Evolutionary conservation across 2,329 filamentous ascomycete species (phyloP).

Genomic region (Clathrospora elynae): DNA sequence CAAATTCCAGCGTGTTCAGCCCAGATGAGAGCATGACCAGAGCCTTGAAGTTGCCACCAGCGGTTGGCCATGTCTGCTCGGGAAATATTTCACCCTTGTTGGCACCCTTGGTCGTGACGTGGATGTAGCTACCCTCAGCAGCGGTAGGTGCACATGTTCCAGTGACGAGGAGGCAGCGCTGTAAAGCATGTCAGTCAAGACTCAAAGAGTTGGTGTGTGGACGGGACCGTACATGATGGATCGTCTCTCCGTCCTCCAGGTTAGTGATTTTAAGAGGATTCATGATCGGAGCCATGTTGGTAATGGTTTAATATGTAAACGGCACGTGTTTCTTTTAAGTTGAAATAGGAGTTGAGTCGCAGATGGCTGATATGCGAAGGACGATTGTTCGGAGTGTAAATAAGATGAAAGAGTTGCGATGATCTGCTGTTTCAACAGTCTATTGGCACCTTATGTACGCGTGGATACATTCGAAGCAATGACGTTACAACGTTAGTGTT

Average conservation of each 20-base stretch:
- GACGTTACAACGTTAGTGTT: too few relatives aligned
- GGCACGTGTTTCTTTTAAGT: too few relatives aligned
- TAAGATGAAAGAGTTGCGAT: too few relatives aligned
- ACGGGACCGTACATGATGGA: slow-evolving; percentile 27
- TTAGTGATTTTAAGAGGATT: slow-evolving; percentile 22
- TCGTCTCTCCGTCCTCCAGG: slow-evolving; percentile 34
- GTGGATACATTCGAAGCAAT: too few relatives aligned
- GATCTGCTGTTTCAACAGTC: too few relatives aligned
- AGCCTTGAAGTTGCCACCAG: slow-evolving; percentile 41
- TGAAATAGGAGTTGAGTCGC: too few relatives aligned
- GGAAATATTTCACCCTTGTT: slow-evolving; percentile 31
- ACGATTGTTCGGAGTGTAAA: too few relatives aligned
- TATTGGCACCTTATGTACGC: too few relatives aligned
- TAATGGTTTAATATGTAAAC: too few relatives aligned
- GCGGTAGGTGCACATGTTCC: slow-evolving; percentile 26
- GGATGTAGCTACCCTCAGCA: slow-evolving; percentile 29
- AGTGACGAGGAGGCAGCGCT: slow-evolving; percentile 39
- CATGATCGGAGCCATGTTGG: slow-evolving; percentile 10
- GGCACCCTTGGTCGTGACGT: slow-evolving; percentile 23
- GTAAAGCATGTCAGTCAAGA: slow-evolving; percentile 2
- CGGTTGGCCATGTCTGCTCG: slow-evolving; percentile 43
- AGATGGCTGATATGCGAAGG: too few relatives aligned
- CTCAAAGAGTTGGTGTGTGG: too few relatives aligned
- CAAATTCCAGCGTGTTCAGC: slow-evolving; percentile 28
- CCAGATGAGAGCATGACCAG: slow-evolving; percentile 39